phyloP scores from a whole-genome alignment of 1,284 basidiomycete species.

The Boletus calvinii region DNA sequence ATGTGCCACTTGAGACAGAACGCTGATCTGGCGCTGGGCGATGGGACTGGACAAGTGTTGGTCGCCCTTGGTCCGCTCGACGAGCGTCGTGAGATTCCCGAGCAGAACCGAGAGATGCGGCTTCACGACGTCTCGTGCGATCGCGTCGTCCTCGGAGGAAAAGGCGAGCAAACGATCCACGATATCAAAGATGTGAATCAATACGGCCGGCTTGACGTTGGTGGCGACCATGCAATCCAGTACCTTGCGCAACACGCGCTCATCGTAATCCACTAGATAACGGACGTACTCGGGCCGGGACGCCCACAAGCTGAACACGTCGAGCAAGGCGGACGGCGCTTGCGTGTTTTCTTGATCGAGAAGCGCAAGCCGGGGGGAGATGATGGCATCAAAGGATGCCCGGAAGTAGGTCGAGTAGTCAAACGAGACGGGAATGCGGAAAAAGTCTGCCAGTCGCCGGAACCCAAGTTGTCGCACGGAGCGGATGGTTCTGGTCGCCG shows the following conservation, averaged over 20 bases:
- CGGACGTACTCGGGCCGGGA: slow-evolving; percentile 53
- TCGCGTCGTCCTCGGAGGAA: slow-evolving; percentile 48
- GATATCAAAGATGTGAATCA: slow-evolving; percentile 84
- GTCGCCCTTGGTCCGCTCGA: slow-evolving; percentile 60
- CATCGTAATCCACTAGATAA: slow-evolving; percentile 73
- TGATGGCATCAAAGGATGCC: slow-evolving; percentile 67
- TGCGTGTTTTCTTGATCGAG: slow-evolving; percentile 90
- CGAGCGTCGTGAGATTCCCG: slow-evolving; percentile 68
- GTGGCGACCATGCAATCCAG: slow-evolving; percentile 80
- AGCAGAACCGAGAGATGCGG: slow-evolving; percentile 81
- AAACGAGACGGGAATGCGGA: slow-evolving; percentile 69
- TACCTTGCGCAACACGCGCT: slow-evolving; percentile 69
- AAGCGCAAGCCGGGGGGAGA: slow-evolving; percentile 77
- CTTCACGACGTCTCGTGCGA: slow-evolving; percentile 62
- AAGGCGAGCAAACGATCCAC: slow-evolving; percentile 72
- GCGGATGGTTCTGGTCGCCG: slow-evolving; percentile 53
- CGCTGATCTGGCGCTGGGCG: slow-evolving; percentile 78
- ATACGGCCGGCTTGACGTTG: slow-evolving; percentile 86
- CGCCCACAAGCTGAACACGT: slow-evolving; percentile 85
- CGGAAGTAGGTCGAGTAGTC: slow-evolving; percentile 75
- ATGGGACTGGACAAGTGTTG: slow-evolving; percentile 67
- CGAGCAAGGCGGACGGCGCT: slow-evolving; percentile 86
- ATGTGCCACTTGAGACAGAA: slow-evolving; percentile 80
- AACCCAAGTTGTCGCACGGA: slow-evolving; percentile 80
- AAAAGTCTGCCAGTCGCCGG: slow-evolving; percentile 88